Percentiles rank a stretch among this genome's conserved stretches.
Evolutionary conservation across 2,329 filamentous ascomycete genomes (phyloP).

Genomic region (Alternaria solani): DNA sequence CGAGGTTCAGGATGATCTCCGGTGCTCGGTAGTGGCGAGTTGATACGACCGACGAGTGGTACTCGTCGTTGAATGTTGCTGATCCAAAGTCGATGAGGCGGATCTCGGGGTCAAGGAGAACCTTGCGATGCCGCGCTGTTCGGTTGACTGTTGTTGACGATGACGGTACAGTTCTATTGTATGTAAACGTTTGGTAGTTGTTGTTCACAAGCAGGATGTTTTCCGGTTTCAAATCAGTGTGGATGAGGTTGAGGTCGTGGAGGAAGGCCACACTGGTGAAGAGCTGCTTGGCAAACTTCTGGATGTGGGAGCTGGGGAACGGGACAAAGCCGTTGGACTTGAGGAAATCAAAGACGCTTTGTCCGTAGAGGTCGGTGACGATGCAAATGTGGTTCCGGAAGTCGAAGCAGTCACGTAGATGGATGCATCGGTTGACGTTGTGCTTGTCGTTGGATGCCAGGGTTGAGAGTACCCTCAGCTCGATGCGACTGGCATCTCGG

Average conservation of each 20-base stretch:
- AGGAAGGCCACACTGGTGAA: slow-evolving; percentile 98
- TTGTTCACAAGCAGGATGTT: slow-evolving; percentile 72
- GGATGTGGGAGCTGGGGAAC: slow-evolving; percentile 98
- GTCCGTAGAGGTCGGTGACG: slow-evolving; percentile 79
- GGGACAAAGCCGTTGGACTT: slow-evolving; percentile 96
- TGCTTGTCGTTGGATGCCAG: slow-evolving; percentile 88
- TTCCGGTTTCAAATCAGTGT: slow-evolving; percentile 79
- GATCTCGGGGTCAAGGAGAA: slow-evolving; percentile 71
- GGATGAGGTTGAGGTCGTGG: slow-evolving; percentile 95
- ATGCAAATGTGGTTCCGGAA: slow-evolving; percentile 96
- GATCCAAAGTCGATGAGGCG: slow-evolving; percentile 73
- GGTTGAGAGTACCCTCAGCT: slow-evolving; percentile 90
- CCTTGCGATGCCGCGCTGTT: slow-evolving; percentile 67
- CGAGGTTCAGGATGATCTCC: slow-evolving; percentile 72
- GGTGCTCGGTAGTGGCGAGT: slow-evolving; percentile 72
- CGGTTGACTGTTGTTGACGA: slow-evolving; percentile 66
- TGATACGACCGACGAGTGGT: slow-evolving; percentile 72
- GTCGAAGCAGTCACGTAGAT: slow-evolving; percentile 95
- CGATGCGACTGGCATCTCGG: slow-evolving; percentile 92
- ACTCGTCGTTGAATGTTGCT: slow-evolving; percentile 73
- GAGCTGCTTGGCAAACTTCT: slow-evolving; percentile 92
- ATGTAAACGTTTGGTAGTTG: slow-evolving; percentile 72
- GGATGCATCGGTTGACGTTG: slow-evolving; percentile 96
- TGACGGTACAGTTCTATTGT: slow-evolving; percentile 72
- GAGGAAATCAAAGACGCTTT: slow-evolving; percentile 97